Base-by-base conservation (phyloP, 164 flowering plant species). In the Sedum album region DNA sequence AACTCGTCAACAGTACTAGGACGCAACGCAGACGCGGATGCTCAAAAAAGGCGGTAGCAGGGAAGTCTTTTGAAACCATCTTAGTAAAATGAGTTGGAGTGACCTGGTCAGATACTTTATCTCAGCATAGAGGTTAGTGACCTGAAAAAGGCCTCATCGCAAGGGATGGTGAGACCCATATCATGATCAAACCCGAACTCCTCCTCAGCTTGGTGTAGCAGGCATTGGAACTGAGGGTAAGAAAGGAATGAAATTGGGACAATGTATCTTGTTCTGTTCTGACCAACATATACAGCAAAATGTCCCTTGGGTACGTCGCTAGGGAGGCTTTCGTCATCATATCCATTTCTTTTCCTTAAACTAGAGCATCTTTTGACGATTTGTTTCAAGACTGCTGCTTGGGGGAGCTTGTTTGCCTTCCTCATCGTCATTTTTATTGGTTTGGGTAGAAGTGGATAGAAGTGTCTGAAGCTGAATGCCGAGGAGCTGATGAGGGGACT, bases 301-400 rank as follows among this genome's bases (percentile, higher is more conserved):
- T 65, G 67, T 4, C 67, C 67, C 30, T 21, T 65, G 4, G 67
- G 67, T 1, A 65, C 30, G 30, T 65, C 46, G 7, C 28, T 15
- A 26, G 67, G 67, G 46, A 35, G 67, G 42, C 67, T 41, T 7
- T 65, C 67, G 30, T 36, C 42, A 36, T 25, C 67, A 60, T 71
- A 74, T 14, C 77, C 80, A 15, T 78, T 31, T 33, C 74, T 85
- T 75, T 79, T 85, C 21, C 86, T 85, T 18, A 85, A 30, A 79
- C 88, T 83, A 2, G 88, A 85, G 55, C 85, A 85, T 60, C 86
- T 73, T 65, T 78, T 83, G 57, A 85, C 76, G 64, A 85, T 83
- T 69, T 85, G 84, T 73, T 80, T 86, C 17, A 86, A 55, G 10
- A 79, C 80, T 69, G 87, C 77, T 3, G 90, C 6, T 70, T 84